Evolutionary conservation across 2,329 filamentous ascomycete species (phyloP), one percentile per base, ranked within the genome.

Genomic region (Zasmidium citrigriseum): DNA sequence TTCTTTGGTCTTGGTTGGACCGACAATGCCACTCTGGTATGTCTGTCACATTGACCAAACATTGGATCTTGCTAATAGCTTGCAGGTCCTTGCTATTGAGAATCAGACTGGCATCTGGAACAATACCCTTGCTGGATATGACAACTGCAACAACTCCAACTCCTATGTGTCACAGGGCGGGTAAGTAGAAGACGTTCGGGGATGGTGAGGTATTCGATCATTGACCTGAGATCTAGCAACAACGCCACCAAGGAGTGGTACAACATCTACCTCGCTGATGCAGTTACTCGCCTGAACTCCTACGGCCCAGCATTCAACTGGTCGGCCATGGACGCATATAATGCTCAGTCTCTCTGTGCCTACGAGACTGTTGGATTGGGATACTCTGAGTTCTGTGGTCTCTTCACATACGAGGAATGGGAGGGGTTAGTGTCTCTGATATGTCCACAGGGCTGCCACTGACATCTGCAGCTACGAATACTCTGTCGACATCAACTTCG

Each of bases 361-460:
- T 93, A 92, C 68, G 89, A 93, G 72, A 91, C 88, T 0, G 83
- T 90, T n/a, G 86, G 87, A 1, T 86, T 89, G 59, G 89, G 89
- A 21, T 92, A 86, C 76, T 90, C 87, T 64, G 81, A 80, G 10
- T 93, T 90, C 77, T 93, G 89, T 69, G 78, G 85, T 22, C 80
- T 93, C 3, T 93, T 92, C 70, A 91, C 85, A 0, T 90, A 87
- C 64, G 79, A 87, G 20, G 89, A 93, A 70, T 93, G 89, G 89
- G 75, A 84, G 21, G 21, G 29, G 52, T 54, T 16, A 54, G 44
- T 34, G 5, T 9, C 5, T 11, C 4, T 23, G 25, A 2, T 11
- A n/a, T 14, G n/a, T 38, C 5, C 4, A n/a, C 4, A 45, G 11
- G 34, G 12, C 34, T 9, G n/a, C 14, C 7, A 41, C 34, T 20